Evolutionary conservation across 768 basidiomycete genomes (phyloP).

Genomic region (Sarcodon aspratus): DNA sequence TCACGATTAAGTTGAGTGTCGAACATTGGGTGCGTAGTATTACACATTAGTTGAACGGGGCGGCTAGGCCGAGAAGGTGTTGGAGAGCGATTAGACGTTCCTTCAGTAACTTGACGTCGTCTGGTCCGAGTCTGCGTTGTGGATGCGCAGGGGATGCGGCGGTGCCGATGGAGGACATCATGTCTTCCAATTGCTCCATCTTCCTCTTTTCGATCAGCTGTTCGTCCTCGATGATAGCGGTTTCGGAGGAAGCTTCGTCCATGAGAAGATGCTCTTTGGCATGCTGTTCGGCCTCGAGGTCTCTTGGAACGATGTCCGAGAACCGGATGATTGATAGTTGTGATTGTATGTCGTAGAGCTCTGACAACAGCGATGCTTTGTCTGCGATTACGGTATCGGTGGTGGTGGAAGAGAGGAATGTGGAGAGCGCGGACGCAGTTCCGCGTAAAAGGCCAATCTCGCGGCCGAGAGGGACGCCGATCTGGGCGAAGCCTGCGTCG

Average conservation of each 20-base stretch:
- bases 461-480: conserved; percentile 66
- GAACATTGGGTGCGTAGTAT: too few species aligned
- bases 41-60: too few species aligned
- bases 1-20: too few species aligned
- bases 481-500: conserved; percentile 66
- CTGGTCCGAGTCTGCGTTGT: conserved; percentile 8
- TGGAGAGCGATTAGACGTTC: conserved; percentile 8
- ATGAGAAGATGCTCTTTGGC: conserved; percentile 46
- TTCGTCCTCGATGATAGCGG: conserved; percentile 22
- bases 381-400: conserved; percentile 6
- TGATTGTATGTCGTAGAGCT: conserved; percentile 41
- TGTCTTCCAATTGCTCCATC: conserved; percentile 46
- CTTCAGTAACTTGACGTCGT: conserved; percentile 11
- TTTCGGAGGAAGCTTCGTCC: conserved; percentile 12
- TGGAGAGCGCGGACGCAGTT: conserved; percentile 45
- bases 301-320: conserved; percentile 62
- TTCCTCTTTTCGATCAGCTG: conserved; percentile 34
- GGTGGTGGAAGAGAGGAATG: conserved; percentile 33
- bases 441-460: conserved; percentile 76
- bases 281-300: conserved; percentile 72
- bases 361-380: conserved; percentile 19
- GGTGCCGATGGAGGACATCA: conserved; percentile 32
- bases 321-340: conserved; percentile 52
- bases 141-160: background rate
- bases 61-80: conserved; percentile 4